phyloP scores from a whole-genome alignment of 805 yeast species.

The Candida awuae region DNA sequence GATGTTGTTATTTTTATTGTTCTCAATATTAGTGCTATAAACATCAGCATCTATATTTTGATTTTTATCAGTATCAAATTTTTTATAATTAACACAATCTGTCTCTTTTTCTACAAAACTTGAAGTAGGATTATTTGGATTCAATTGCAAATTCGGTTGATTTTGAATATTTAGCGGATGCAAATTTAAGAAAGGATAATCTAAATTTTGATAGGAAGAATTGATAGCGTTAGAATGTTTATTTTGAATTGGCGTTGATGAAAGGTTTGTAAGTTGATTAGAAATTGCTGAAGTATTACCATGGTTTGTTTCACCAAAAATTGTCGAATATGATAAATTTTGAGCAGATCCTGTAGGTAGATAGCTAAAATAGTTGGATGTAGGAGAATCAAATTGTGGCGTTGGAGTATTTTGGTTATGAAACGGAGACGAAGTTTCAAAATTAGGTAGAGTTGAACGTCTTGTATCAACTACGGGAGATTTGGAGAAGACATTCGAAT shows the following conservation, averaged over 20 bases:
- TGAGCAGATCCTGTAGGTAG: not conserved
- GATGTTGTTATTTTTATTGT: too few relatives aligned
- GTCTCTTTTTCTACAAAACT: conserved; percentile 9
- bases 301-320: conserved; percentile 1
- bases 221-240: not conserved
- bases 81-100: too few relatives aligned
- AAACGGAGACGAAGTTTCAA: not conserved
- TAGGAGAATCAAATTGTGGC: conserved; percentile 6
- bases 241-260: conserved; percentile 6
- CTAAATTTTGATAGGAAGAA: not conserved
- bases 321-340: conserved; percentile 1
- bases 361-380: conserved; percentile 1
- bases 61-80: too few relatives aligned
- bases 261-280: conserved; percentile 3
- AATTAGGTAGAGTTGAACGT: conserved; percentile 1
- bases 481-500: not conserved
- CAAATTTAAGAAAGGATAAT: not conserved
- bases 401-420: conserved; percentile 5
- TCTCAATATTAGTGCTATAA: too few relatives aligned
- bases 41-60: conserved; percentile 3
- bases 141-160: not conserved
- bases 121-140: conserved; percentile 1
- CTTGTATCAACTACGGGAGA: conserved; percentile 1
- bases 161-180: not conserved
- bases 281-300: not conserved